Evolutionary conservation across 169 alveolate genomes (phyloP).

Genomic region (Fabrea salina): DNA sequence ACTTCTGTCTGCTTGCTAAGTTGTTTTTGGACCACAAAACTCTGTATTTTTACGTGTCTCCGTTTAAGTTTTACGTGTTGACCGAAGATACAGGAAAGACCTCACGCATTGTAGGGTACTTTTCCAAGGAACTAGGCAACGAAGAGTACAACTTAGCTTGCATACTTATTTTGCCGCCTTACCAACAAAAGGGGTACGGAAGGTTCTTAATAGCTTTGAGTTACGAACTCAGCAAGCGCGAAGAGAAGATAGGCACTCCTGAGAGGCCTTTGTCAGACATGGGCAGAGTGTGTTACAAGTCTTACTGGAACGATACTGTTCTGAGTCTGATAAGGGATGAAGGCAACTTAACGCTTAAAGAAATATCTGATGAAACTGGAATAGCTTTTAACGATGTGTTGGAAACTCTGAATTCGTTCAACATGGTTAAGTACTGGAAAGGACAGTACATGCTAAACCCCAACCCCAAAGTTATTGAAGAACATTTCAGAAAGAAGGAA

Average conservation of each 20-base stretch:
- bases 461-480: slow-evolving; percentile 24
- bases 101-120: slow-evolving; percentile 79
- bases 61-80: slow-evolving; percentile 73
- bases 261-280: slow-evolving; percentile 81
- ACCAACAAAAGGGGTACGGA: slow-evolving; percentile 83
- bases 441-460: slow-evolving; percentile 24
- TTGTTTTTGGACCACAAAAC: slow-evolving; percentile 83
- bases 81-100: slow-evolving; percentile 71
- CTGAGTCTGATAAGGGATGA: slow-evolving; percentile 30
- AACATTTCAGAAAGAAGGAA: slow-evolving; percentile 16
- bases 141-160: slow-evolving; percentile 81
- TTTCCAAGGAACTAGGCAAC: slow-evolving; percentile 74
- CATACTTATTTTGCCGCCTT: slow-evolving; percentile 76
- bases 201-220: slow-evolving; percentile 72
- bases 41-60: slow-evolving; percentile 77
- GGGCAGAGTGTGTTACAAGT: slow-evolving; percentile 71
- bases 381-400: slow-evolving; percentile 57
- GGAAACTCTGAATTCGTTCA: slow-evolving; percentile 21
- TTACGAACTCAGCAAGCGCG: slow-evolving; percentile 59
- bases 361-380: slow-evolving; percentile 62
- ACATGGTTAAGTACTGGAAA: slow-evolving; percentile 28
- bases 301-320: slow-evolving; percentile 72
- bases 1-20: slow-evolving; percentile 72
- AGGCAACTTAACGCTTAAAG: slow-evolving; percentile 50
- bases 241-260: slow-evolving; percentile 80